A percentile compares a stretch with the other conserved stretches of the same genome.
Evolutionary conservation across 2,329 filamentous ascomycete species (phyloP).

Genomic region (Phialophora macrospora): DNA sequence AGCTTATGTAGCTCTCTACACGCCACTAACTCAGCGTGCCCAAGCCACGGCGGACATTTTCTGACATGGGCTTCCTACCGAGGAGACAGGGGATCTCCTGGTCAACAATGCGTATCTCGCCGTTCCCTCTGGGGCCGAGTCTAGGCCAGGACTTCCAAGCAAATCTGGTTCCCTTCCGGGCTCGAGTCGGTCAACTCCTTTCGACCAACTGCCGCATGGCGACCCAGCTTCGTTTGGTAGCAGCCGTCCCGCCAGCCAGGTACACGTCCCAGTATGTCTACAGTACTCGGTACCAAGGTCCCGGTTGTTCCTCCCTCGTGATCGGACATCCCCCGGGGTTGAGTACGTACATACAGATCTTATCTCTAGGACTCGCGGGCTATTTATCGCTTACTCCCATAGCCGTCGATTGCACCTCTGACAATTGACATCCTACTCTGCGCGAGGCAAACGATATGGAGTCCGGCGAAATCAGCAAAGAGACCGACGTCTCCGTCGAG

Average conservation of each 20-base stretch:
- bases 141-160: not conserved
- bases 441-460: not conserved
- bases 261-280: not conserved
- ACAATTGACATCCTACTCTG: not conserved
- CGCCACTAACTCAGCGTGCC: not conserved
- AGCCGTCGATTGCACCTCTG: not conserved
- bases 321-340: not conserved
- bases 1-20: not conserved
- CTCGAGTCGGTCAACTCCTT: not conserved
- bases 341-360: not conserved
- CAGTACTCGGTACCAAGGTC: not conserved
- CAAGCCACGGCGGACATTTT: not conserved
- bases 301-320: not conserved
- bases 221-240: not conserved
- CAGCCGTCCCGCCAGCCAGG: not conserved
- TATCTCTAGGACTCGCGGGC: not conserved
- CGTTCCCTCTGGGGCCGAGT: not conserved
- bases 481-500: conserved; percentile 25
- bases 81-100: not conserved
- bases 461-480: conserved; percentile 16
- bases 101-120: not conserved
- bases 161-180: not conserved
- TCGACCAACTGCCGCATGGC: conserved; percentile 2
- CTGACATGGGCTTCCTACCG: not conserved
- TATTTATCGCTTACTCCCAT: not conserved